Conservation (phyloP, 2,329 filamentous ascomycete genomes). For the Xylariomycetidae sp. region DNA sequence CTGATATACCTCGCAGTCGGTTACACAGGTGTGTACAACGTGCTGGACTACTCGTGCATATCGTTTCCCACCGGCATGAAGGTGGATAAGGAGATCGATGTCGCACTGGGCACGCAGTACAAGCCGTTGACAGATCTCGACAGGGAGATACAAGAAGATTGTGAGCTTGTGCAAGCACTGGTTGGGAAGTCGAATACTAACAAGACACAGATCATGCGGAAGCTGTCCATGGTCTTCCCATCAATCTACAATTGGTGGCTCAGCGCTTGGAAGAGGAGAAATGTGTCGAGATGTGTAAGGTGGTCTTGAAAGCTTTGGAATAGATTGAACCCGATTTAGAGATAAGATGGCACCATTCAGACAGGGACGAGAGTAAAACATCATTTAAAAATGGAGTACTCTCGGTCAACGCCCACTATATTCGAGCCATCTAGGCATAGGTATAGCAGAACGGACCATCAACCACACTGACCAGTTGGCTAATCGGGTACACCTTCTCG, state of each 20-base stretch:
- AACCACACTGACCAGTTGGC: constrained; percentile 21
- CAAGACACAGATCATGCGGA: constrained; percentile 30
- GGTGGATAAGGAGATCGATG: constrained; percentile 35
- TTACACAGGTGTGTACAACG: constrained; percentile 45
- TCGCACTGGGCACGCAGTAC: constrained; percentile 20
- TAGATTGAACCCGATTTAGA: too few species aligned
- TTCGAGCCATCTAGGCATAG: constrained; percentile 15
- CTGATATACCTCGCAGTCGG: constrained; percentile 30
- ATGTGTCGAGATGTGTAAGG: constrained; percentile 25
- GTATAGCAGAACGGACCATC: constrained; percentile 25
- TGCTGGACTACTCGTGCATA: constrained; percentile 41
- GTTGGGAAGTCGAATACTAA: neutral
- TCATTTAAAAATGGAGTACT: neutral
- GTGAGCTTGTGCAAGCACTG: constrained; percentile 26
- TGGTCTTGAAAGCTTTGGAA: constrained; percentile 17
- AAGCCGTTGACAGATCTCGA: constrained; percentile 32
- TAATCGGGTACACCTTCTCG: constrained; percentile 11
- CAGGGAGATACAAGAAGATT: constrained; percentile 33
- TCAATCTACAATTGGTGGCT: constrained; percentile 38
- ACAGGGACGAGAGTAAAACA: neutral
- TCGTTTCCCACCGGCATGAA: constrained; percentile 39
- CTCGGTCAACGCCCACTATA: too few species aligned
- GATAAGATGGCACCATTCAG: too few species aligned
- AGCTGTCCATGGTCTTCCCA: constrained; percentile 34
- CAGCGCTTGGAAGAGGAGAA: constrained; percentile 28